Conservation (phyloP, 371 early-diverging fungal genomes). For the Mortierella polycephala region DNA sequence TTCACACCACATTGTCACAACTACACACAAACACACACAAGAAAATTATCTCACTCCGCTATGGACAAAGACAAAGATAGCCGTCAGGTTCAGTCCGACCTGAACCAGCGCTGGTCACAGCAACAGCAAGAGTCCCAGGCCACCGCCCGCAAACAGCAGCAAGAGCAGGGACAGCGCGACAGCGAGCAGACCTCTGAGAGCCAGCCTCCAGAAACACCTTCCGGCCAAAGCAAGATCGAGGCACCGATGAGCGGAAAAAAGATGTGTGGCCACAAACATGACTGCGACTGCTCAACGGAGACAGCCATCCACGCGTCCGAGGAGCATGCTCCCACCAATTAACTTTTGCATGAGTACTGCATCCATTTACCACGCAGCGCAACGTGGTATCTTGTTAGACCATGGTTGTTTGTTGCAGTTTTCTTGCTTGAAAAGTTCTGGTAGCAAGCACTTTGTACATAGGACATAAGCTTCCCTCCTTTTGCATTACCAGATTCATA, state of each 20-base stretch:
- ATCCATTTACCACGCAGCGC: too few relatives aligned
- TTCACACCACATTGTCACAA: too few relatives aligned
- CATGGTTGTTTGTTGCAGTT: too few relatives aligned
- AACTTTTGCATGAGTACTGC: too few relatives aligned
- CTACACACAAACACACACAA: too few relatives aligned
- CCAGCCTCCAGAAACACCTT: conserved; percentile 21
- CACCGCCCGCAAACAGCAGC: conserved; percentile 10
- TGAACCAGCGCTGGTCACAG: conserved; percentile 17
- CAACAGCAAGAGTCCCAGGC: conserved; percentile 8
- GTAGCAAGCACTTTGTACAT: too few relatives aligned
- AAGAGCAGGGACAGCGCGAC: conserved; percentile 2
- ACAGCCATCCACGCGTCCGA: conserved; percentile 33
- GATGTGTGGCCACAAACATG: conserved; percentile 30
- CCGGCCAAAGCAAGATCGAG: conserved; percentile 40
- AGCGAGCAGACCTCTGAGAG: conserved; percentile 2
- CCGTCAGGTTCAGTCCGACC: conserved; percentile 6
- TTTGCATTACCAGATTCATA: too few relatives aligned
- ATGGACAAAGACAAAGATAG: conserved; percentile 19
- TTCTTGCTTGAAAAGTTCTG: too few relatives aligned
- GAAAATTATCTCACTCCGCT: not conserved
- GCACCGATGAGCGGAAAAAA: conserved; percentile 36
- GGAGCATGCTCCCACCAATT: conserved; percentile 18
- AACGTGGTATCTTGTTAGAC: too few relatives aligned
- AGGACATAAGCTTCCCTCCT: too few relatives aligned
- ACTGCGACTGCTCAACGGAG: conserved; percentile 38